Base-by-base conservation (phyloP, 1,284 basidiomycete species). In the Coniferiporia sulphurascens region DNA sequence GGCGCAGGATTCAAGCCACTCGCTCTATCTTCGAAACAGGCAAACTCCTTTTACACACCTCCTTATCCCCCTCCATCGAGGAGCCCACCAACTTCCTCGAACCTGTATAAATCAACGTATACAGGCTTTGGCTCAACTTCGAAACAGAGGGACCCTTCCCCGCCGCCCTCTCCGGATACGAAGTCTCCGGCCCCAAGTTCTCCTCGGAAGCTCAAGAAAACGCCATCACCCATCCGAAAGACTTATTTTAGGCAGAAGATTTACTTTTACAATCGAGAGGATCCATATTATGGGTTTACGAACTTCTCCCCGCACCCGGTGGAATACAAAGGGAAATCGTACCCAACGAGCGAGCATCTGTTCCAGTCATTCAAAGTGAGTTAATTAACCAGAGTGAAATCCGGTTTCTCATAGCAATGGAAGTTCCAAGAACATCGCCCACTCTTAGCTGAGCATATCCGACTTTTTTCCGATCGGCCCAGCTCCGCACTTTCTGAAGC, bases 291-390 rank as follows among this genome's bases (percentile, higher is more conserved):
- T 61, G 84, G 84, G 7, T 86, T 87, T 66, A 86, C 85, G 44
- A 86, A 87, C 67, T 87, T 87, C 69, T 85, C 85, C 13, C 67
- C 79, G 0, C 83, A 86, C 67, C 74, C 79, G 45, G 78, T 87
- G 5, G 65, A 73, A 9, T 82, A 82, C 67, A 76, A 81, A 21
- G 80, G 79, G 27, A 83, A 81, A 66, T 74, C 68, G 59, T 87
- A 85, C 65, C 84, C 85, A 1, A 87, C 85, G 0, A 83, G 82
- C 67, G 85, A 87, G 67, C 85, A 87, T 66, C 74, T 87, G 8
- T 86, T 86, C 65, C 85, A 86, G 63, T 82, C 85, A 1, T 77
- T 86, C 72, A 86, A 87, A 69, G 85, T 84, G 60, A 15, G 67
- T 62, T 5, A 21, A 32, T 13, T 45, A 21, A 48, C 15, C 35